Evolutionary conservation across 2,329 filamentous ascomycete species (phyloP).

Genomic region (Furcasterigmium furcatum): DNA sequence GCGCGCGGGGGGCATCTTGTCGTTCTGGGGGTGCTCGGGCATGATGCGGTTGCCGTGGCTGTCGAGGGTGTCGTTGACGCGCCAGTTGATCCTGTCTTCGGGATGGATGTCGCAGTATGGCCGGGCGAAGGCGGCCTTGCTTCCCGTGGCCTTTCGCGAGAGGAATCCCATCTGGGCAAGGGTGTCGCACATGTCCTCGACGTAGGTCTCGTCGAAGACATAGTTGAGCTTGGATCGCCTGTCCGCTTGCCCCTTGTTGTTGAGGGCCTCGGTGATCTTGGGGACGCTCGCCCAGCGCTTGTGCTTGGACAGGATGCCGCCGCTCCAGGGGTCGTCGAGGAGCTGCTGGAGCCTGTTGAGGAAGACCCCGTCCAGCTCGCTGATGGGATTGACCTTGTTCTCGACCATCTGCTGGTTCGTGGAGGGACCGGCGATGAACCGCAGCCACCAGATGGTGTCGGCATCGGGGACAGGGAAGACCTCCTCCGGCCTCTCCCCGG

Average conservation of each 20-base stretch:
- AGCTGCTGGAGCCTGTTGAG: slow-evolving; percentile 23
- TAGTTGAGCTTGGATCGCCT: too few species aligned
- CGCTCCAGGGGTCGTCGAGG: slow-evolving; percentile 22
- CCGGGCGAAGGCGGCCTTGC: slow-evolving; percentile 14
- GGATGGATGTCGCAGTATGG: slow-evolving; percentile 22
- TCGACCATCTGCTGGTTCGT: slow-evolving; percentile 20
- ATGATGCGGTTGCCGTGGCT: neutral
- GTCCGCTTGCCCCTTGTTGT: slow-evolving; percentile 4
- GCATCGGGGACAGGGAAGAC: too few species aligned
- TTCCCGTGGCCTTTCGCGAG: neutral
- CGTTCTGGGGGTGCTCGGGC: neutral
- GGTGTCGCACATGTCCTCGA: neutral
- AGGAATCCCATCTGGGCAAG: neutral
- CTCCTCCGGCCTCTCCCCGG: too few species aligned
- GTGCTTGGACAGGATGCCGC: slow-evolving; percentile 17
- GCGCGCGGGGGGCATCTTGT: too few species aligned
- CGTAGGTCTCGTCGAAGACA: neutral
- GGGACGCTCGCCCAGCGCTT: slow-evolving; percentile 12
- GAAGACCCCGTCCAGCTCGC: slow-evolving; percentile 20
- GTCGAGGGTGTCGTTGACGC: neutral
- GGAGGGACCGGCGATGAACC: slow-evolving; percentile 8
- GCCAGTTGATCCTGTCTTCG: slow-evolving; percentile 24
- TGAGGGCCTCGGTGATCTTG: slow-evolving; percentile 13
- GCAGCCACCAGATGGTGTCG: slow-evolving; percentile 7
- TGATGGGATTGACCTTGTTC: slow-evolving; percentile 17